Percentiles rank a stretch among this genome's conserved stretches.
Evolutionary conservation across 768 basidiomycete species (phyloP).

Genomic region (Tricholoma hemisulphureum): DNA sequence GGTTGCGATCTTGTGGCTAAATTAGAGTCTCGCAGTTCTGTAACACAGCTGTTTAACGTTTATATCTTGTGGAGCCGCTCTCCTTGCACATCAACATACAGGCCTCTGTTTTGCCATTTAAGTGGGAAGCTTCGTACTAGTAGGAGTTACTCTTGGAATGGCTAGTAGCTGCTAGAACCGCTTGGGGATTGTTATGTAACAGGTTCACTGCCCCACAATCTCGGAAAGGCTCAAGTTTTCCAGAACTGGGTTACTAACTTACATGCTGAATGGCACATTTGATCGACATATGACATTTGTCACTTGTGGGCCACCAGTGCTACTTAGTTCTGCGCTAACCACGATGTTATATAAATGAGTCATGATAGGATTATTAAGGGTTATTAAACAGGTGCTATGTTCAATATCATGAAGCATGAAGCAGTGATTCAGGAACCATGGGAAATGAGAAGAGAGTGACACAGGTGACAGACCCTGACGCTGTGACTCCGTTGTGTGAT

Average conservation of each 20-base stretch:
- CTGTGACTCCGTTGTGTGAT: background rate
- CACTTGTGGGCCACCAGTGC: too few relatives aligned
- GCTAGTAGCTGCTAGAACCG: background rate
- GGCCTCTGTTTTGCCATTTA: background rate
- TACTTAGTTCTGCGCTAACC: too few relatives aligned
- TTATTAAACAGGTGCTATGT: too few relatives aligned
- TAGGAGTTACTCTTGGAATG: too few relatives aligned
- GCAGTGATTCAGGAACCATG: background rate
- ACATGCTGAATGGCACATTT: background rate
- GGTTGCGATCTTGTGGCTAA: background rate
- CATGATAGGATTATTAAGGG: too few relatives aligned
- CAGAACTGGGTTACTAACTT: background rate
- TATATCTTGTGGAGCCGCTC: background rate
- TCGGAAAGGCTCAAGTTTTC: background rate
- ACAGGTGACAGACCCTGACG: background rate
- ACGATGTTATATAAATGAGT: too few relatives aligned
- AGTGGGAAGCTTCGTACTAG: background rate
- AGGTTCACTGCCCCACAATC: background rate
- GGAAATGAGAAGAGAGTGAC: background rate
- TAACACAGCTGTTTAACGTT: too few relatives aligned
- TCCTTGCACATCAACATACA: background rate
- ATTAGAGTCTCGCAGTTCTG: background rate
- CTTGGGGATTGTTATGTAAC: background rate
- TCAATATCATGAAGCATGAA: too few relatives aligned
- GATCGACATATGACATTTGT: background rate